Base-by-base conservation (phyloP, 202 grass and related monocot species). In the Elaeis oleifera region DNA sequence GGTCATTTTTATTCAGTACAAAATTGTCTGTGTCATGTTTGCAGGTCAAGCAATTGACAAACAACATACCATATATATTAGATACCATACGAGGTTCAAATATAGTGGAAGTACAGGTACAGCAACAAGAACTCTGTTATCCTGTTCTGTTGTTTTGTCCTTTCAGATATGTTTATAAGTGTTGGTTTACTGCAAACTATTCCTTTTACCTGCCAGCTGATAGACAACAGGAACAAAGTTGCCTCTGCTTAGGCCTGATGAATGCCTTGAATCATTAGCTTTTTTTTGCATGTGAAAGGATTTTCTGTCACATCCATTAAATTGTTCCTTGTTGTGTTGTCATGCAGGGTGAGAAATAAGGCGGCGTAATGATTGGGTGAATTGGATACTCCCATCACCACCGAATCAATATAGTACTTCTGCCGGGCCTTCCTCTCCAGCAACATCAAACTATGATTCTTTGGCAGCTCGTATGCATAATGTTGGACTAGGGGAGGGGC, bases 61-160 rank as follows among this genome's bases (percentile, higher is more conserved):
- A 39, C 8, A 58, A 62, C 54, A 26, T 67, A 25, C 61, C 49
- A 50, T 53, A 54, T 56, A 82, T 82, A 71, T 26, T 72, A 9
- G 73, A 82, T 54, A 50, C 44, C 27, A 11, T 82, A 23, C 68
- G 27, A 16, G 61, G 53, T 57, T 82, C 79, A 51, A 50, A 31
- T 6, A 22, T 76, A 5, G 27, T 82, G 63, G 79, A 82, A 76
- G 48, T 82, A 60, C 60, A 82, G 67, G 79, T 82, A 76, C 4
- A 21, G 4, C 14, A 51, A 13, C 7, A 53, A 28, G 49, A 13
- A 22, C 23, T 14, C 19, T 39, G 59, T 71, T 65, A 29, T 5
- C 28, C 56, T 48, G 28, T 59, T 16, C 17, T 58, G 28, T 15
- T 65, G 29, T 23, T n/a, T 52, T 54, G 29, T 48, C 48, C 17